A percentile compares a stretch with the other conserved stretches of the same genome.
Evolutionary conservation across 2,329 filamentous ascomycete genomes (phyloP).

Genomic region (Fusarium nodosum): DNA sequence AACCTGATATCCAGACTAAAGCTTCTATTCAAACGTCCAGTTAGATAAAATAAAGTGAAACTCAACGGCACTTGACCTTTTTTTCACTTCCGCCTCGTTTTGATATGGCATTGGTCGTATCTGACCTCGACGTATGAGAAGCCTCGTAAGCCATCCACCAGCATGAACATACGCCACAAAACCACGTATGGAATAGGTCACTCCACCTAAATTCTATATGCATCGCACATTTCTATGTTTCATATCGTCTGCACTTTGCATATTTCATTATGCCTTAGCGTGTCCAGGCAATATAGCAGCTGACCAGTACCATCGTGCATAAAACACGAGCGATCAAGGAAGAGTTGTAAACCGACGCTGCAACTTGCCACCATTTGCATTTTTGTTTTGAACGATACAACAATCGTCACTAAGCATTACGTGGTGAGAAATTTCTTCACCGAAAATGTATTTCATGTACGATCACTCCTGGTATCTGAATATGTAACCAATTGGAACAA

Average conservation of each 20-base stretch:
- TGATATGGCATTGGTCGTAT: constrained; percentile 9
- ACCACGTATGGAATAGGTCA: constrained; percentile 21
- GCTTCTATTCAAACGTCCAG: not conserved
- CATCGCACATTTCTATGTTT: constrained; percentile 16
- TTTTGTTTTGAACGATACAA: constrained; percentile 4
- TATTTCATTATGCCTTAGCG: not conserved
- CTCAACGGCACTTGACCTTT: constrained; percentile 5
- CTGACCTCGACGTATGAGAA: constrained; percentile 27
- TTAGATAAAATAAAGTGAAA: constrained; percentile 17
- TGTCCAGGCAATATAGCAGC: constrained; percentile 9
- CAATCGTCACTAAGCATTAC: not conserved
- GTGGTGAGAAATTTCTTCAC: not conserved
- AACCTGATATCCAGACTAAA: not conserved
- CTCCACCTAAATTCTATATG: constrained; percentile 9
- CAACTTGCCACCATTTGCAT: constrained; percentile 20
- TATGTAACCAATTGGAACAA: not conserved
- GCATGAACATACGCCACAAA: constrained; percentile 16
- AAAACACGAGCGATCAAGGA: not conserved
- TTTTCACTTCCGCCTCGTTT: constrained; percentile 37
- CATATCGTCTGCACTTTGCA: constrained; percentile 11
- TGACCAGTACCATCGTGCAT: constrained; percentile 29
- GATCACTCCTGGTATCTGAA: not conserved
- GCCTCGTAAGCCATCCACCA: constrained; percentile 18
- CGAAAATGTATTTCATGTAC: constrained; percentile 1
- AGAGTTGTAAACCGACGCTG: constrained; percentile 7